A percentile compares a stretch with the other conserved stretches of the same genome.
Conservation (phyloP, 2,329 filamentous ascomycete genomes). For the Epicoccum sorghinum region DNA sequence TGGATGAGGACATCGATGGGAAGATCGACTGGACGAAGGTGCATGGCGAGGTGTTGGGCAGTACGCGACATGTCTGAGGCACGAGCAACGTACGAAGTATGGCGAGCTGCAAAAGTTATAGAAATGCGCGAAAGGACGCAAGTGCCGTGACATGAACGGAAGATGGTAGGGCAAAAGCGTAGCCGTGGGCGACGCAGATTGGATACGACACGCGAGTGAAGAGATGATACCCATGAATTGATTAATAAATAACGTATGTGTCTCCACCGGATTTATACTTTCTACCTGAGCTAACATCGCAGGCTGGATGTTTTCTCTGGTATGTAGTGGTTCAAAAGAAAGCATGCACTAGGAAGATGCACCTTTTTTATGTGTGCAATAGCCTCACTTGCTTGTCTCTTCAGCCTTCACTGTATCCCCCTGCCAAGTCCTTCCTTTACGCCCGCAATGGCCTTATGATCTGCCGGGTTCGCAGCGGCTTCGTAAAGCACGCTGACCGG, state of each 20-base stretch:
- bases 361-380: neutral
- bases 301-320: neutral
- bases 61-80: conserved; percentile 71
- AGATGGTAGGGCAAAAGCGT: neutral
- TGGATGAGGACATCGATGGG: conserved; percentile 86
- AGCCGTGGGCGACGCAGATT: neutral
- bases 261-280: neutral
- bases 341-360: neutral
- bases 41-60: conserved; percentile 80
- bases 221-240: conserved; percentile 21
- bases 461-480: conserved; percentile 86
- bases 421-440: conserved; percentile 46
- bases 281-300: conserved; percentile 3
- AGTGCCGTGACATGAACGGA: neutral
- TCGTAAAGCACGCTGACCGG: conserved; percentile 90
- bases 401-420: conserved; percentile 34
- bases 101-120: neutral
- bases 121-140: neutral
- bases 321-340: neutral
- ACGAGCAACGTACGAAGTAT: neutral
- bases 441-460: conserved; percentile 68
- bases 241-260: conserved; percentile 15
- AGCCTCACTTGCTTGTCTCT: too few species aligned
- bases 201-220: neutral
- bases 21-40: conserved; percentile 95